Conservation (phyloP, 768 basidiomycete genomes). For the Rhizopogon roseolus region DNA sequence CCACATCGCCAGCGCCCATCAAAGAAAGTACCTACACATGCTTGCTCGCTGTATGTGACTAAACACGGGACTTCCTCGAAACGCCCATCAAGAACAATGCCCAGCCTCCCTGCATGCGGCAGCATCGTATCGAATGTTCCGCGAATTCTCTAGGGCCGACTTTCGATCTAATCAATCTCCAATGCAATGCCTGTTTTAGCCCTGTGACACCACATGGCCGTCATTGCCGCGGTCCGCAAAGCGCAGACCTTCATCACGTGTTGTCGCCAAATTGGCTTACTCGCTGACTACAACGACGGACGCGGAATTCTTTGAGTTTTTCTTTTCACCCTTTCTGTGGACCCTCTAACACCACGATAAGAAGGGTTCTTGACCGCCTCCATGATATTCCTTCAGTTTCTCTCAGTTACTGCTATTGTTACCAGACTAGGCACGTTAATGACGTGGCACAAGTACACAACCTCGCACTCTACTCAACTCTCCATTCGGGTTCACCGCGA, state of each 20-base stretch:
- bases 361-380: not conserved
- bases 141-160: slow-evolving; percentile 11
- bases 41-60: slow-evolving; percentile 1
- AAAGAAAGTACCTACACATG: not conserved
- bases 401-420: not conserved
- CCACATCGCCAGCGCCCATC: slow-evolving; percentile 3
- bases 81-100: slow-evolving; percentile 3
- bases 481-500: too few relatives aligned
- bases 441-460: not conserved
- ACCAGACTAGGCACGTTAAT: not conserved
- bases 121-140: slow-evolving; percentile 8
- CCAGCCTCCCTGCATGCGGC: slow-evolving; percentile 7
- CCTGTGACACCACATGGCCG: slow-evolving; percentile 8
- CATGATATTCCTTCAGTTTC: not conserved
- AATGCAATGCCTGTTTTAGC: slow-evolving; percentile 2
- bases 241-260: slow-evolving; percentile 1
- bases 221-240: slow-evolving; percentile 9
- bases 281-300: slow-evolving; percentile 20
- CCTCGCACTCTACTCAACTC: too few relatives aligned
- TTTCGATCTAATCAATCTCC: slow-evolving; percentile 3
- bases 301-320: slow-evolving; percentile 3
- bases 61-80: not conserved
- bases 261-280: slow-evolving; percentile 1
- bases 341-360: not conserved
- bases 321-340: not conserved